Base-by-base conservation (phyloP, 78 protist species). In the Trichosphaerium sp. region DNA sequence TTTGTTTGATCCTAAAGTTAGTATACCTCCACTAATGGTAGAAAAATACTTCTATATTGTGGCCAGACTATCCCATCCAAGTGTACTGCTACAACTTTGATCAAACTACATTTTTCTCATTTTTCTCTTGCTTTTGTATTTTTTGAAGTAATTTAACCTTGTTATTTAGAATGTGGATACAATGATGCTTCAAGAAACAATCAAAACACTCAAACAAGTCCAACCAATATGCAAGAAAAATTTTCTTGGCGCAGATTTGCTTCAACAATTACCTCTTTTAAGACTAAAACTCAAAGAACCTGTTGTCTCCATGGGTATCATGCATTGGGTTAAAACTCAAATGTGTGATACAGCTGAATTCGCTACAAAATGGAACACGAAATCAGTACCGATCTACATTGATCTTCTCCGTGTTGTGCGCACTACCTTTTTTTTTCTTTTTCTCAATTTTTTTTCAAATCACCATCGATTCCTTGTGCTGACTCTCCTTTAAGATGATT, bases 401-500 rank as follows among this genome's bases (percentile, higher is more conserved):
- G 80, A 74, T n/a, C 66, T 74, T 23, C 34, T 74, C 31, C 56
- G 80, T 59, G 80, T 67, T n/a, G 78, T 59, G 64, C 28, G 67
- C 64, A 2, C 1, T 10, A 23, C 0, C 35, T 25, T 28, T 15
- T 26, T 41, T 37, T 39, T 37, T 14, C 10, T 37, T 55, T 6
- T 40, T n/a, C 26, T n/a, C 10, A 12, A 4, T 32, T 47, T 26
- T 41, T 31, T 31, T 67, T 67, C 12, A n/a, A n/a, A n/a, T n/a
- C n/a, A n/a, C n/a, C n/a, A n/a, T n/a, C n/a, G n/a, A n/a, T n/a
- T n/a, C n/a, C n/a, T n/a, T n/a, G n/a, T n/a, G n/a, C n/a, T n/a
- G n/a, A n/a, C n/a, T n/a, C n/a, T n/a, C n/a, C n/a, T n/a, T n/a
- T n/a, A n/a, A n/a, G n/a, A n/a, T n/a, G n/a, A n/a, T n/a, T n/a